A percentile compares a stretch with the other conserved stretches of the same genome.
Conservation (phyloP, 805 yeast genomes). For the Cyberlindnera maclurae region DNA sequence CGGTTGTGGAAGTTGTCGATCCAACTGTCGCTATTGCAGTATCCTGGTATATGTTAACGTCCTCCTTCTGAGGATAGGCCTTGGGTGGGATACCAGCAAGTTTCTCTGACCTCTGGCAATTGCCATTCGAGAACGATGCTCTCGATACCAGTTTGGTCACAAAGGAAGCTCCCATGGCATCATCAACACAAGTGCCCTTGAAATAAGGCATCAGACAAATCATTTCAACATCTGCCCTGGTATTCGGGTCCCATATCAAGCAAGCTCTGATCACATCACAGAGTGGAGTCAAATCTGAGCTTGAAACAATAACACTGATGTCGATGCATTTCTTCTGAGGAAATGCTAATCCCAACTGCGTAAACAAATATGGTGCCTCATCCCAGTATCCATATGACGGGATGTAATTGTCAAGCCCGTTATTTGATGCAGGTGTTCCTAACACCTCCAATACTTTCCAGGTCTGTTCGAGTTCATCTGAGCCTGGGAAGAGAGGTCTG, state of each 20-base stretch:
- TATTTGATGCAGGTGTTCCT: conserved; percentile 57
- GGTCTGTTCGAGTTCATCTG: conserved; percentile 71
- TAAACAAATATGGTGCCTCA: conserved; percentile 47
- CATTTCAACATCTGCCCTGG: conserved; percentile 45
- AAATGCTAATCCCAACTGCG: conserved; percentile 45
- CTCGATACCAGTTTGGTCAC: neutral
- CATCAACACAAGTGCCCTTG: conserved; percentile 33
- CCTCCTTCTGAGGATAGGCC: neutral
- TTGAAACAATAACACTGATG: conserved; percentile 38
- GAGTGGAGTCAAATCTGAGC: conserved; percentile 33
- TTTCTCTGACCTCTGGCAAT: conserved; percentile 11
- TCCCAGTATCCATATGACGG: conserved; percentile 74
- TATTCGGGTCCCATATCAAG: conserved; percentile 72
- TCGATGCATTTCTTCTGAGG: conserved; percentile 49
- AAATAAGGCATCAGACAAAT: conserved; percentile 51
- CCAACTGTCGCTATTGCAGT: conserved; percentile 5
- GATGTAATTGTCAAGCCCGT: conserved; percentile 19
- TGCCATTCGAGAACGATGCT: neutral
- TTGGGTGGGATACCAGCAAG: conserved; percentile 10
- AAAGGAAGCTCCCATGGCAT: neutral
- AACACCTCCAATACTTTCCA: conserved; percentile 57
- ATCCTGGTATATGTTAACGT: conserved; percentile 1
- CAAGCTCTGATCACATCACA: conserved; percentile 40
- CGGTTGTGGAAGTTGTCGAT: conserved; percentile 3
- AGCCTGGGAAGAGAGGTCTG: conserved; percentile 79